Evolutionary conservation across 2,329 filamentous ascomycete genomes (phyloP).

Genomic region (Colletotrichum theobromicola): DNA sequence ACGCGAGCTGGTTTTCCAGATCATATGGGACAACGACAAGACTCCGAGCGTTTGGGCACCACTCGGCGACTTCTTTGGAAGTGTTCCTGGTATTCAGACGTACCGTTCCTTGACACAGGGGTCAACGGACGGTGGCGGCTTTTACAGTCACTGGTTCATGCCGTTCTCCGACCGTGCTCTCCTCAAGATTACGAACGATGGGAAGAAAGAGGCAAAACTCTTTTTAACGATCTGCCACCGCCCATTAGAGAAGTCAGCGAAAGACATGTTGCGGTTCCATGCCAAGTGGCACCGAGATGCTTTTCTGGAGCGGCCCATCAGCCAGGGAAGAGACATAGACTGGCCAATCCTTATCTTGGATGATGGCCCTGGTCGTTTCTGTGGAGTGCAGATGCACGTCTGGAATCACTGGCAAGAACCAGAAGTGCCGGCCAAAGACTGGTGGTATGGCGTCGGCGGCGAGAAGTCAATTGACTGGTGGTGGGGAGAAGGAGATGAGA

Average conservation of each 20-base stretch:
- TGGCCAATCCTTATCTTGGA: slow-evolving; percentile 8
- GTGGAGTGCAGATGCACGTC: slow-evolving; percentile 16
- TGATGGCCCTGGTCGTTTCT: slow-evolving; percentile 10
- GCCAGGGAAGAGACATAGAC: slow-evolving; percentile 8
- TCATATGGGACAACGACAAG: slow-evolving; percentile 9
- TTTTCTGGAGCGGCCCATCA: slow-evolving; percentile 5
- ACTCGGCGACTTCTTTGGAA: slow-evolving; percentile 15
- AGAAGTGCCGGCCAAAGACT: slow-evolving; percentile 1
- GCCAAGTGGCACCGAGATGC: slow-evolving; percentile 15
- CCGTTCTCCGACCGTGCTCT: slow-evolving; percentile 10
- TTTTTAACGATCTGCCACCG: slow-evolving; percentile 5
- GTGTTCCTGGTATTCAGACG: slow-evolving; percentile 9
- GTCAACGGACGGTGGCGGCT: slow-evolving; percentile 13
- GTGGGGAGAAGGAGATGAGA: slow-evolving; percentile 18
- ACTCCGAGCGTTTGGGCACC: slow-evolving; percentile 13
- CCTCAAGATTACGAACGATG: slow-evolving; percentile 10
- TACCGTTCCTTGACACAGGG: slow-evolving; percentile 12
- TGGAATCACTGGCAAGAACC: slow-evolving; percentile 15
- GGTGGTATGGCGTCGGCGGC: slow-evolving; percentile 15
- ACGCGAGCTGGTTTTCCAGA: slow-evolving; percentile 6
- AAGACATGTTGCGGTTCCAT: slow-evolving; percentile 6
- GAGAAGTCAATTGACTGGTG: slow-evolving; percentile 19
- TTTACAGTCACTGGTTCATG: slow-evolving; percentile 19
- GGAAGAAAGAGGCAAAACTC: slow-evolving; percentile 5
- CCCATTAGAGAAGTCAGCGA: not conserved